A percentile compares a stretch with the other conserved stretches of the same genome.
Conservation (phyloP, 2,329 filamentous ascomycete species). For the Aspergillus fructus region DNA sequence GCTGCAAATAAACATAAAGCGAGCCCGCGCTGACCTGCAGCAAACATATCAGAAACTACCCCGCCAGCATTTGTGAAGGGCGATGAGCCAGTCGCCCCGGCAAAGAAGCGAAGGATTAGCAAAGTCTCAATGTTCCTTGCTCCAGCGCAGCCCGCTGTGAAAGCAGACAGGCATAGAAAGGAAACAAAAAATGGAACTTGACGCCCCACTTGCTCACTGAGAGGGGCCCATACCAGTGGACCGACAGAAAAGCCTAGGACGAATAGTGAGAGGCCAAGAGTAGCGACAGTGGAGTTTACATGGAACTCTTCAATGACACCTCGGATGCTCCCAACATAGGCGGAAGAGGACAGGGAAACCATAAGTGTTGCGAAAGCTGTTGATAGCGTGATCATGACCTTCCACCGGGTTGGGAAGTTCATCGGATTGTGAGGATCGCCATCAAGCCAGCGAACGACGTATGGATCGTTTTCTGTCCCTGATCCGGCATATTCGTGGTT, state of each 20-base stretch:
- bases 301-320: no score
- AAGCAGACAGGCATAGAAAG: not conserved
- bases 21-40: not conserved
- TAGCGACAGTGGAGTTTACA: conserved; percentile 36
- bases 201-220: not conserved
- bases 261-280: conserved; percentile 46
- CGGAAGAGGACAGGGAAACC: no score
- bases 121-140: not conserved
- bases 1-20: not conserved
- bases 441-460: no score
- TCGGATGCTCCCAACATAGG: no score
- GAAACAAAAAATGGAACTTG: not conserved
- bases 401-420: no score
- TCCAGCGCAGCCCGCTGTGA: not conserved
- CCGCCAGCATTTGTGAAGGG: not conserved
- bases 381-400: no score
- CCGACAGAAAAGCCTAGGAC: conserved; percentile 46
- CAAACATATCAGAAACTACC: not conserved
- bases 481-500: no score
- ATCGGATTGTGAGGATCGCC: no score
- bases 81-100: not conserved
- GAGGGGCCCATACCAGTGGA: not conserved
- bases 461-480: no score
- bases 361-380: no score
- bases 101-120: not conserved